Conservation (phyloP, 176 grass and related monocot species). For the Luzula sylvatica region DNA sequence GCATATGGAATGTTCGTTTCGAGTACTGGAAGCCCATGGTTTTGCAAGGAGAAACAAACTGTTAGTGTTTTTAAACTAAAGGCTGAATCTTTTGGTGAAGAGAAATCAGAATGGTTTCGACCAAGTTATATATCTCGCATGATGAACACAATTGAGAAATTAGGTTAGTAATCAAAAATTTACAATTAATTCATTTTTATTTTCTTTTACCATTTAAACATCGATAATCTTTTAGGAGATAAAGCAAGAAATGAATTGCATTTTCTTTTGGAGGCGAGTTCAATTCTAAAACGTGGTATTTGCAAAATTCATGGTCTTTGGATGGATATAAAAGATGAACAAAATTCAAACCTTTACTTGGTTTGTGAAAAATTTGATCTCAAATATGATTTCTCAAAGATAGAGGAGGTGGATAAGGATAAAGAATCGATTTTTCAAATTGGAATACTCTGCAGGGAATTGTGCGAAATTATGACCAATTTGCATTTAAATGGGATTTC, state of each 20-base stretch:
- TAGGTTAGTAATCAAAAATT: conserved; percentile 6
- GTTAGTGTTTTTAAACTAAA: conserved; percentile 24
- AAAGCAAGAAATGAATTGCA: conserved; percentile 30
- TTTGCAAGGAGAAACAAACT: conserved; percentile 21
- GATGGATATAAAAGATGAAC: conserved; percentile 29
- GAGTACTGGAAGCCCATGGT: conserved; percentile 29
- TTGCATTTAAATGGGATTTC: conserved; percentile 47
- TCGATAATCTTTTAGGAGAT: conserved; percentile 27
- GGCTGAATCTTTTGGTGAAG: not conserved
- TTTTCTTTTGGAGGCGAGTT: conserved; percentile 39
- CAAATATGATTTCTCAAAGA: conserved; percentile 5
- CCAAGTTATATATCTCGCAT: conserved; percentile 20
- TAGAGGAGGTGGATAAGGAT: not conserved
- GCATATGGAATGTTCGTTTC: not conserved
- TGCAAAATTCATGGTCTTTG: conserved; percentile 67
- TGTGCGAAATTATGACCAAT: conserved; percentile 56
- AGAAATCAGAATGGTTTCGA: conserved; percentile 24
- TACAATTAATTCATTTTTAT: not conserved
- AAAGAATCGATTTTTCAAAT: conserved; percentile 21
- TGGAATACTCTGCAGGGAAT: conserved; percentile 37
- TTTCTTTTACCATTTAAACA: not conserved
- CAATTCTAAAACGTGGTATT: conserved; percentile 20
- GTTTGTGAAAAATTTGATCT: conserved; percentile 40
- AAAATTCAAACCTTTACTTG: conserved; percentile 42
- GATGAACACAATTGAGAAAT: conserved; percentile 17